These are phyloP conservation scores for Ricinus communis DNA, from an alignment of 345 rosid genomes.

Conservation along the genomic window DNA sequence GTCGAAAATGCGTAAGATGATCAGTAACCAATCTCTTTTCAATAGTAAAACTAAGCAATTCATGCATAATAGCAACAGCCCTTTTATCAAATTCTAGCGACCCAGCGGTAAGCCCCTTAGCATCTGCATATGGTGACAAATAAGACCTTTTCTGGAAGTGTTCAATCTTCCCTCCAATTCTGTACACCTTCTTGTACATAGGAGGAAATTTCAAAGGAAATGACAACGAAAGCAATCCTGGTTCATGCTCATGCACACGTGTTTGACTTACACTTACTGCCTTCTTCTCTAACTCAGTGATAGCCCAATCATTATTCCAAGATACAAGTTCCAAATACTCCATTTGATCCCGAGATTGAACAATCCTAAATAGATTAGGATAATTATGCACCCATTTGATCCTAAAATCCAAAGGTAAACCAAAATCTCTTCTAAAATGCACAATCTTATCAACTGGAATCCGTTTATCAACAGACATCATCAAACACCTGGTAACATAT, in stretches of 20 bases:
- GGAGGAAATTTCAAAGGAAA: slow-evolving; percentile 80
- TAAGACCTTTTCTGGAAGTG: slow-evolving; percentile 79
- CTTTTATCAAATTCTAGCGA: slow-evolving; percentile 87
- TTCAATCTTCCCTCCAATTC: slow-evolving; percentile 71
- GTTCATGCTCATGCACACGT: slow-evolving; percentile 44
- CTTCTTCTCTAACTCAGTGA: slow-evolving; percentile 79
- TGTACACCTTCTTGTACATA: slow-evolving; percentile 67
- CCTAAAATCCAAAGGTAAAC: slow-evolving; percentile 76
- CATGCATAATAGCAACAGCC: slow-evolving; percentile 85
- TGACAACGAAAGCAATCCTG: slow-evolving; percentile 69
- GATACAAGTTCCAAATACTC: slow-evolving; percentile 70
- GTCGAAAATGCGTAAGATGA: slow-evolving; percentile 81
- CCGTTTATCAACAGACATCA: slow-evolving; percentile 68
- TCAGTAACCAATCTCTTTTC: slow-evolving; percentile 90
- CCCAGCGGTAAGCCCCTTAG: slow-evolving; percentile 63
- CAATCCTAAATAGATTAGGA: slow-evolving; percentile 66
- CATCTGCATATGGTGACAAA: slow-evolving; percentile 84
- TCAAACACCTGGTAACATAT: slow-evolving; percentile 70
- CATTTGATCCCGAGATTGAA: slow-evolving; percentile 38
- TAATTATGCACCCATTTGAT: slow-evolving; percentile 61
- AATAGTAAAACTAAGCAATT: slow-evolving; percentile 78
- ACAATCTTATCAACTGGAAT: slow-evolving; percentile 66
- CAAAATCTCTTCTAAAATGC: slow-evolving; percentile 79
- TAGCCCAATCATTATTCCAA: slow-evolving; percentile 84
- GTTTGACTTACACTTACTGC: slow-evolving; percentile 38